These are phyloP conservation scores for Eucalyptus virginea DNA, from an alignment of 345 rosid species.

Conservation along the genomic window DNA sequence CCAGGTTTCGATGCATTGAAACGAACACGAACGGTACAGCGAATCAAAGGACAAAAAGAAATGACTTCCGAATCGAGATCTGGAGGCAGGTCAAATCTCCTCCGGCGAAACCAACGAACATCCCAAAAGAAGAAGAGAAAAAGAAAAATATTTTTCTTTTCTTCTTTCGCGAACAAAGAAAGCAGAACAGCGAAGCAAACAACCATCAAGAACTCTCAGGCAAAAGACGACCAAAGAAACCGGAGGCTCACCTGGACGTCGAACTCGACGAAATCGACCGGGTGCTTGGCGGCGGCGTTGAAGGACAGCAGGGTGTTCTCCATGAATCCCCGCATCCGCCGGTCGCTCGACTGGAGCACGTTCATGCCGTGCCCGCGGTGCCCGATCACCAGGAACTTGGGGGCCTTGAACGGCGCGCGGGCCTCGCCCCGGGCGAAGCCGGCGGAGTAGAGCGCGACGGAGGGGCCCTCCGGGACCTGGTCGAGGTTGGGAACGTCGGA, in stretches of 20 bases:
- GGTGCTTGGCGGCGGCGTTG: constrained; percentile 60
- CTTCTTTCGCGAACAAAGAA: neutral
- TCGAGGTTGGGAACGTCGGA: constrained; percentile 73
- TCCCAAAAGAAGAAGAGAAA: neutral
- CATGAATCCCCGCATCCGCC: constrained; percentile 52
- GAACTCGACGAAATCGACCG: constrained; percentile 82
- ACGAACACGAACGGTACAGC: neutral
- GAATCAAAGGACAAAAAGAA: neutral
- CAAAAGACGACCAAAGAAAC: neutral
- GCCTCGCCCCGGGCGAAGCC: constrained; percentile 23
- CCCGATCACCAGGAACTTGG: constrained; percentile 68
- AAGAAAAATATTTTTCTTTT: rapidly evolving
- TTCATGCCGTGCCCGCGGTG: constrained; percentile 98
- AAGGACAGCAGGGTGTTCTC: constrained; percentile 81
- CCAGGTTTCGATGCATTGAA: neutral
- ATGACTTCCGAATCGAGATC: neutral
- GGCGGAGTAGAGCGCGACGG: constrained; percentile 20
- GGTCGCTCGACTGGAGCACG: constrained; percentile 39
- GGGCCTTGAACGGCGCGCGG: constrained; percentile 20
- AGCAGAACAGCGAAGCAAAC: neutral
- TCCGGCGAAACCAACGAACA: neutral
- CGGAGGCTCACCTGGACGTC: constrained; percentile 78
- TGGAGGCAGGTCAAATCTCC: neutral
- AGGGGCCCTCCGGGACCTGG: constrained; percentile 44
- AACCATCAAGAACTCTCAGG: neutral